Base-by-base conservation (phyloP, 2,329 filamentous ascomycete species). In the Phialocephala sp. region DNA sequence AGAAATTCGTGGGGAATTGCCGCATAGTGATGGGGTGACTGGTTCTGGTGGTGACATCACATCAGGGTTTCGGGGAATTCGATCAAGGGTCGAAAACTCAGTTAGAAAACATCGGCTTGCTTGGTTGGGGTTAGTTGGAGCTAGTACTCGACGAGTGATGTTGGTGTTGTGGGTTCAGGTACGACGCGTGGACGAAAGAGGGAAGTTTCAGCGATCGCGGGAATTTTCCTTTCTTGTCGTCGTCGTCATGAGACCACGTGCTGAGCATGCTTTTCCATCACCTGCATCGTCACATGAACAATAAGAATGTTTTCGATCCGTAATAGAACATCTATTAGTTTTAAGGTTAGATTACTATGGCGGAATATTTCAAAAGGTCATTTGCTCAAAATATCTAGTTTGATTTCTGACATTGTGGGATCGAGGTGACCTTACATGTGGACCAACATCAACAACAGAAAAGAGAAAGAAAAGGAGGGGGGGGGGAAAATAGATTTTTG, bases 1-100 rank as follows among this genome's bases (percentile, higher is more conserved):
- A 54, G 24, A 32, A 52, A 35, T 32, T 32, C 50, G 50, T 54
- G 50, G 50, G 50, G 24, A 54, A 54, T 32, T 47, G 24, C 50
- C 22, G 50, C 22, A 54, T 14, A 11, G 11, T 54, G 50, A 27
- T 22, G 24, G 24, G 24, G 50, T 35, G 24, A 54, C 27, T n/a
- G 9, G 20, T 50, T 32, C 6, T 32, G 27, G 27, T 32, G 27
- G 45, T 50, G 20, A 50, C 45, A 50, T 50, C 45, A 6, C 45
- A 11, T 18, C 18, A 18, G 15, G 41, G 8, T 22, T 50, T 50
- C 45, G 50, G 27, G 50, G 27, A 54, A 54, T 32, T 32, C 24
- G 18, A 2, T 11, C 22, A 4, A 54, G 18, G 14, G 27, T 32
- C 50, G 50, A 50, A 20, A 27, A 50, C 45, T 32, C 27, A 32